Conservation (phyloP, 257 asterid species). For the Primulina huaijiensis region DNA sequence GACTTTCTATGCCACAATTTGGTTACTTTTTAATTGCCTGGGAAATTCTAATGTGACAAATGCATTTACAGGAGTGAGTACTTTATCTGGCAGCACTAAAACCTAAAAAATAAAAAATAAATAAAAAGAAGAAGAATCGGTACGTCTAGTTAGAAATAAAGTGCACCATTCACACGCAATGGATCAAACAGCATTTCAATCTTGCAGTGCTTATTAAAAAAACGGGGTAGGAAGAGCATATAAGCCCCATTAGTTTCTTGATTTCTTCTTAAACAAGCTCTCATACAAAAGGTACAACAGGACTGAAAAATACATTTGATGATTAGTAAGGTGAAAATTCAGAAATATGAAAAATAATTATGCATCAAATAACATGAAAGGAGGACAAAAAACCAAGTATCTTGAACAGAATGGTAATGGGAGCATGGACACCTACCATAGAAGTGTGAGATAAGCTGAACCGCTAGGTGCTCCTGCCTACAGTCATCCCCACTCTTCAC, state of each 20-base stretch:
- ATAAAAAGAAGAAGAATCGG: neutral
- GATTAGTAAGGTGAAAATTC: neutral
- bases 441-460: constrained; percentile 39
- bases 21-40: neutral
- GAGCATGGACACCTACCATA: constrained; percentile 27
- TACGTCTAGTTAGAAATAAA: constrained; percentile 12
- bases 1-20: neutral
- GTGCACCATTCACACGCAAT: neutral
- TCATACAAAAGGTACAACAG: neutral
- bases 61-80: neutral
- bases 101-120: neutral
- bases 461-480: constrained; percentile 42
- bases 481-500: constrained; percentile 50
- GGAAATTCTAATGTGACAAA: neutral
- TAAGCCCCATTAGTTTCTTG: neutral
- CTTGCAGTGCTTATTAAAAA: neutral
- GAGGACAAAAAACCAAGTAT: neutral
- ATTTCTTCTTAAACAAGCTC: constrained; percentile 1
- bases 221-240: neutral
- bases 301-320: neutral
- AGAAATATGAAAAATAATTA: constrained; percentile 2
- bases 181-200: neutral
- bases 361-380: neutral
- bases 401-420: constrained; percentile 9
- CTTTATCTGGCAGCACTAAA: constrained; percentile 16